phyloP scores from a whole-genome alignment of 345 rosid genomes.

The Gossypium turneri region DNA sequence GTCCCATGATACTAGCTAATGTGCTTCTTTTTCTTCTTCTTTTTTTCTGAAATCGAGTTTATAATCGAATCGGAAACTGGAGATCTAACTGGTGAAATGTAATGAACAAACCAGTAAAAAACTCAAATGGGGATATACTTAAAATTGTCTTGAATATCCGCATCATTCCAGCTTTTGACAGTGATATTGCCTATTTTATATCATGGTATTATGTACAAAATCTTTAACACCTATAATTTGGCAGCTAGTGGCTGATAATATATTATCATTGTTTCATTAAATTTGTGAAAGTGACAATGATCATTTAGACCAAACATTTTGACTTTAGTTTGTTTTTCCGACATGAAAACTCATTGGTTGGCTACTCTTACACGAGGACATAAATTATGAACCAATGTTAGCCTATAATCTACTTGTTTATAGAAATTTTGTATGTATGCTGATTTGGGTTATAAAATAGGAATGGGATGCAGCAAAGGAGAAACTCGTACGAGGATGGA shows the following conservation, averaged over 20 bases:
- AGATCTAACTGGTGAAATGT: too few species aligned
- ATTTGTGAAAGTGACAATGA: neutral
- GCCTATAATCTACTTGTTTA: neutral
- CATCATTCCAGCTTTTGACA: neutral
- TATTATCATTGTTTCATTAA: neutral
- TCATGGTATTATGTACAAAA: neutral
- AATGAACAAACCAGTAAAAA: neutral
- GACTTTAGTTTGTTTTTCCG: neutral
- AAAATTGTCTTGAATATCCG: slow-evolving; percentile 14
- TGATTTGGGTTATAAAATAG: slow-evolving; percentile 28
- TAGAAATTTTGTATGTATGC: neutral
- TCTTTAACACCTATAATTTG: neutral
- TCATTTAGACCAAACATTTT: neutral
- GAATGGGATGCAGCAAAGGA: slow-evolving; percentile 91
- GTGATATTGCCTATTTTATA: neutral
- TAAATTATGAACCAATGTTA: neutral
- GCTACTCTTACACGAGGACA: neutral
- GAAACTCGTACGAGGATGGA: slow-evolving; percentile 82
- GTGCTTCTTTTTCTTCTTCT: too few species aligned
- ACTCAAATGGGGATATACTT: neutral
- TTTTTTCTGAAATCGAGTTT: too few species aligned
- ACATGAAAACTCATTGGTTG: neutral
- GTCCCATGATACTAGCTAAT: neutral
- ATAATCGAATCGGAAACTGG: too few species aligned
- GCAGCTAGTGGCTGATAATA: neutral